phyloP scores from a whole-genome alignment of 2,329 filamentous ascomycete species.

The Aspergillus tanneri region DNA sequence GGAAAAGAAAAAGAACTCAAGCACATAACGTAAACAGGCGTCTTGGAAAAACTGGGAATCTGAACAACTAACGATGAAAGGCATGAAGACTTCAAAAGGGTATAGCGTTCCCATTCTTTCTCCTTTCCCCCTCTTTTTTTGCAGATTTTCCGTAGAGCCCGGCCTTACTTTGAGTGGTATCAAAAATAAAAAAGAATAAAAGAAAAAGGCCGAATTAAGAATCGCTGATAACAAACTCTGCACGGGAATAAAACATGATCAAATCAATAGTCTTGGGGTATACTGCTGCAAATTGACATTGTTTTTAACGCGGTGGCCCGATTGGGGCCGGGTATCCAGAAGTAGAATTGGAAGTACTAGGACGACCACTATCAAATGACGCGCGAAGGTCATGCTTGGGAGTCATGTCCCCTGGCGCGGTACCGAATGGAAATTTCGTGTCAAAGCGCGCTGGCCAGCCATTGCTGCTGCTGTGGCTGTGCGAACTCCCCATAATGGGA shows the following conservation, averaged over 20 bases:
- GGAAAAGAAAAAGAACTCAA: conserved; percentile 3
- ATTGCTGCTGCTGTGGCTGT: conserved; percentile 63
- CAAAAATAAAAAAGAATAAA: conserved; percentile 24
- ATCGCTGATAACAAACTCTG: conserved; percentile 38
- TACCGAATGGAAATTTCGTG: conserved; percentile 66
- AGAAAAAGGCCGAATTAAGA: conserved; percentile 22
- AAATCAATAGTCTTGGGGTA: conserved; percentile 41
- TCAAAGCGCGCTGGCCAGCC: conserved; percentile 55
- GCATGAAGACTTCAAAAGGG: conserved; percentile 5
- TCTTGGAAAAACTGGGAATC: conserved; percentile 10
- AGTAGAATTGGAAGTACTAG: conserved; percentile 93
- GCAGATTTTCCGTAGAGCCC: conserved; percentile 8
- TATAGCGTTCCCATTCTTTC: conserved; percentile 3
- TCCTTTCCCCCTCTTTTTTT: conserved; percentile 9
- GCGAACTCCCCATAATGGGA: conserved; percentile 52
- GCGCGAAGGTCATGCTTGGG: conserved; percentile 79
- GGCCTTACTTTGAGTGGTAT: conserved; percentile 31
- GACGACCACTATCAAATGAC: conserved; percentile 87
- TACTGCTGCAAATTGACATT: conserved; percentile 47
- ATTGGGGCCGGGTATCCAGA: conserved; percentile 94
- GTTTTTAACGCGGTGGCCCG: conserved; percentile 81
- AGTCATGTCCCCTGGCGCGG: conserved; percentile 71
- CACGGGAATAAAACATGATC: conserved; percentile 42
- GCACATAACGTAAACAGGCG: conserved; percentile 2
- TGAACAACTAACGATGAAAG: conserved; percentile 14